Percentiles rank a stretch among this genome's conserved stretches.
phyloP scores from a whole-genome alignment of 225 moss, liverwort and hornwort genomes.

The Sphagnum contortum region DNA sequence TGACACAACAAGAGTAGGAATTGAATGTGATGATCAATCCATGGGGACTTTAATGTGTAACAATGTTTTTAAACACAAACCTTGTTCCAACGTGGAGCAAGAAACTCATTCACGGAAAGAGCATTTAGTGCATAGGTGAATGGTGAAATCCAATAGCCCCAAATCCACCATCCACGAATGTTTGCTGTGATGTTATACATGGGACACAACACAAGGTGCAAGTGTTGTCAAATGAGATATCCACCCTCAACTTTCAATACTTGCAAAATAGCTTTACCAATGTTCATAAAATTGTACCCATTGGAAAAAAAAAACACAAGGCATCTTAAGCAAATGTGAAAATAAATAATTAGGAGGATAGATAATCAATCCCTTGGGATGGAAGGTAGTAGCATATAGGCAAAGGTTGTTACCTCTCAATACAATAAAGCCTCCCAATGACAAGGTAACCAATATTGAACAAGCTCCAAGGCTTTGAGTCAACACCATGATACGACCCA shows the following conservation, averaged over 20 bases:
- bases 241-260: too few relatives aligned
- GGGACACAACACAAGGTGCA: slow-evolving; percentile 62
- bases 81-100: slow-evolving; percentile 43
- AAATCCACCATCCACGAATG: slow-evolving; percentile 59
- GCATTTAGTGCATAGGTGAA: slow-evolving; percentile 53
- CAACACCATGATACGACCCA: slow-evolving; percentile 61
- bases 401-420: slow-evolving; percentile 16
- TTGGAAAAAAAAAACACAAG: too few relatives aligned
- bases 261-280: too few relatives aligned
- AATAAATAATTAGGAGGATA: slow-evolving; percentile 54
- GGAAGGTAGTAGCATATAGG: too few relatives aligned
- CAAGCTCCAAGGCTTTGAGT: slow-evolving; percentile 76
- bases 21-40: too few relatives aligned
- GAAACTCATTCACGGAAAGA: slow-evolving; percentile 48
- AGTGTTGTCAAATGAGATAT: slow-evolving; percentile 9
- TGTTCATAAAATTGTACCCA: too few relatives aligned
- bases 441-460: slow-evolving; percentile 57
- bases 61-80: slow-evolving; percentile 2
- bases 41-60: too few relatives aligned
- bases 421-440: slow-evolving; percentile 80
- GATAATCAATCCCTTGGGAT: slow-evolving; percentile 31
- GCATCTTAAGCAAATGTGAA: not conserved
- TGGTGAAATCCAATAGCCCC: slow-evolving; percentile 60
- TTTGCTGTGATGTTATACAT: slow-evolving; percentile 71
- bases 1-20: too few relatives aligned